Conservation (phyloP, 176 grass and related monocot species). For the Chrysopogon serrulatus region DNA sequence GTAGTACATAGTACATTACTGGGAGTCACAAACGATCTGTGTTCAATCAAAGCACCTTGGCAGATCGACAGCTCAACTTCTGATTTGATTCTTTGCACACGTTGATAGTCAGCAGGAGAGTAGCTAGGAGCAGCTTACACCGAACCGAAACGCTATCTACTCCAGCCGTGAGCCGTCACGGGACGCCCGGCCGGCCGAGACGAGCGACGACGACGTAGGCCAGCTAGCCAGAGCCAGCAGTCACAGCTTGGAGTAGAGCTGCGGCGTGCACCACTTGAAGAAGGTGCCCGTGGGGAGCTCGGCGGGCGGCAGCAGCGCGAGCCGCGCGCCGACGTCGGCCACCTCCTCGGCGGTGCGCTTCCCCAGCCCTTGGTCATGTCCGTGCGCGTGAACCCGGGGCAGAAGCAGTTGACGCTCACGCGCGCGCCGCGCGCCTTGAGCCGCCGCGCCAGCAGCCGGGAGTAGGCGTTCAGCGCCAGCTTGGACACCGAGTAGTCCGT, state of each 20-base stretch:
- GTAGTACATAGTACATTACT: background rate
- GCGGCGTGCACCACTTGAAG: conserved; percentile 66
- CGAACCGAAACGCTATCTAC: background rate
- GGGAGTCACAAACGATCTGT: background rate
- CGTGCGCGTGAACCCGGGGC: conserved; percentile 87
- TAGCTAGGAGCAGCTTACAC: background rate
- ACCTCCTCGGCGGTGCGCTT: conserved; percentile 61
- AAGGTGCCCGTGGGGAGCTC: conserved; percentile 71
- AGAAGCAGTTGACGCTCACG: conserved; percentile 91
- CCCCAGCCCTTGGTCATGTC: conserved; percentile 76
- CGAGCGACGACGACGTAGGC: background rate
- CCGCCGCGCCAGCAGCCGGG: conserved; percentile 61
- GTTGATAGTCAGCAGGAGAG: background rate
- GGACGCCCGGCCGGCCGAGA: background rate
- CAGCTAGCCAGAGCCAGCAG: background rate
- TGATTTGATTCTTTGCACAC: background rate
- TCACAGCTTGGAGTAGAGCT: conserved; percentile 76
- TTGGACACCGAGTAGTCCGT: conserved; percentile 95
- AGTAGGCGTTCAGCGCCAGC: conserved; percentile 89
- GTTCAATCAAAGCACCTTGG: background rate
- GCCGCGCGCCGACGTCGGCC: conserved; percentile 38
- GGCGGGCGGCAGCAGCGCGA: conserved; percentile 46
- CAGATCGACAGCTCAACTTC: background rate
- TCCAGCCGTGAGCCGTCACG: background rate
- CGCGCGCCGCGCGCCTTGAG: conserved; percentile 46